Conservation (phyloP, 2,329 filamentous ascomycete genomes). For the Aspergillus pseudoglaucus region DNA sequence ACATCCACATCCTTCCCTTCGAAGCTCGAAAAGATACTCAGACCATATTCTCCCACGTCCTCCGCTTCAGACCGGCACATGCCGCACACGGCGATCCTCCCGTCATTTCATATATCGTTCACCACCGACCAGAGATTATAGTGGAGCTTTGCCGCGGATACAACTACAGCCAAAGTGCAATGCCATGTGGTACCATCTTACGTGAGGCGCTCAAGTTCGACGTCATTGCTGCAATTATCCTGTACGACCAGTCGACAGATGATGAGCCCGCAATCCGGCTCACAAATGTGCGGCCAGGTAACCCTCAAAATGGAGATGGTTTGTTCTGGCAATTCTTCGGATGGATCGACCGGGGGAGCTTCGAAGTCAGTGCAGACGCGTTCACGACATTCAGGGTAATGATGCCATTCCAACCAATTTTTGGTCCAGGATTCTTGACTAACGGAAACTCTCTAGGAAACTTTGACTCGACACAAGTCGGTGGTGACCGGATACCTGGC, state of each 20-base stretch:
- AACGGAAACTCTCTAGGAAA: slow-evolving; percentile 55
- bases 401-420: background rate
- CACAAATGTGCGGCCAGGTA: slow-evolving; percentile 67
- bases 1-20: slow-evolving; percentile 81
- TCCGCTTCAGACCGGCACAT: slow-evolving; percentile 71
- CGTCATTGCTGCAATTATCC: slow-evolving; percentile 78
- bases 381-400: slow-evolving; percentile 93
- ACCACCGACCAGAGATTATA: slow-evolving; percentile 77
- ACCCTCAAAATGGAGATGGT: slow-evolving; percentile 69
- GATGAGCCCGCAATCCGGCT: slow-evolving; percentile 71
- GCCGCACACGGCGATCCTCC: slow-evolving; percentile 68
- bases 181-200: slow-evolving; percentile 81
- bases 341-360: slow-evolving; percentile 94
- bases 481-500: slow-evolving; percentile 81
- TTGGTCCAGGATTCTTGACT: background rate
- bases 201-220: slow-evolving; percentile 88
- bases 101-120: slow-evolving; percentile 81
- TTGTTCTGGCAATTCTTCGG: slow-evolving; percentile 96
- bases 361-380: slow-evolving; percentile 93
- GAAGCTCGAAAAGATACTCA: slow-evolving; percentile 94
- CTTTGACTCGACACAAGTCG: slow-evolving; percentile 88
- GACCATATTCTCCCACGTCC: slow-evolving; percentile 90
- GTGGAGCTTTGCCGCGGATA: slow-evolving; percentile 86
- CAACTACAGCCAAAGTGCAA: slow-evolving; percentile 81
- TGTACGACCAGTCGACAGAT: slow-evolving; percentile 80